phyloP scores from a whole-genome alignment of 805 yeast genomes.

The Barnettozyma pratensis region DNA sequence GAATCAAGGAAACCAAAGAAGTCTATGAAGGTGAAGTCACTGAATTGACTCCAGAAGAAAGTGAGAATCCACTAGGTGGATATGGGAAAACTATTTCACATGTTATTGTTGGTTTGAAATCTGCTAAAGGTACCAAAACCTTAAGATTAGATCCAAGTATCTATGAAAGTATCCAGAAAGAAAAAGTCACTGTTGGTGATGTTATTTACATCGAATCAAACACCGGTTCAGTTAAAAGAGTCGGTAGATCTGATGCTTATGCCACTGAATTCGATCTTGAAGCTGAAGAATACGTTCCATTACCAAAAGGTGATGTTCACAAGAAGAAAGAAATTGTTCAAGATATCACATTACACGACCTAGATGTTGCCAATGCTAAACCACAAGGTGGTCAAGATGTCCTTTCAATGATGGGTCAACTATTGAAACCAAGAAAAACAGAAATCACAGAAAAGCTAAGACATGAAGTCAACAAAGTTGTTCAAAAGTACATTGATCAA shows the following conservation, averaged over 20 bases:
- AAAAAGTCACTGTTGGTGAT: conserved; percentile 91
- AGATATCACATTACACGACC: conserved; percentile 93
- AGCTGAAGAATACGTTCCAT: conserved; percentile 97
- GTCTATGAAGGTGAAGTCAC: conserved; percentile 98
- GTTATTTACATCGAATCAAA: conserved; percentile 96
- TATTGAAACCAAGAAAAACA: conserved; percentile 92
- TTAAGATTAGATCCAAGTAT: conserved; percentile 87
- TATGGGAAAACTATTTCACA: conserved; percentile 96
- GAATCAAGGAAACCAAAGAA: conserved; percentile 95
- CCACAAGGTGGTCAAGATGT: conserved; percentile 98
- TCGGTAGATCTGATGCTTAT: conserved; percentile 97
- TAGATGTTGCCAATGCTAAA: conserved; percentile 93
- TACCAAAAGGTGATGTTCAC: conserved; percentile 98
- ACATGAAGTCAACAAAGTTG: conserved; percentile 91
- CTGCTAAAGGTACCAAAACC: conserved; percentile 88
- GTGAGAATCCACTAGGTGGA: conserved; percentile 95
- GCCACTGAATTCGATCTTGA: conserved; percentile 98
- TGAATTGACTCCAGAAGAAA: conserved; percentile 91
- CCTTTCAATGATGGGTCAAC: conserved; percentile 93
- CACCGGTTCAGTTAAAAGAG: conserved; percentile 95
- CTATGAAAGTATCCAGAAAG: conserved; percentile 92
- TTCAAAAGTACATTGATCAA: conserved; percentile 92
- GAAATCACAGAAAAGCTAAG: conserved; percentile 95
- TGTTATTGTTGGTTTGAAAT: conserved; percentile 88
- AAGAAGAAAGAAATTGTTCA: conserved; percentile 97